phyloP scores from a whole-genome alignment of 1,284 basidiomycete species.

The Leccinum griseonigrum region DNA sequence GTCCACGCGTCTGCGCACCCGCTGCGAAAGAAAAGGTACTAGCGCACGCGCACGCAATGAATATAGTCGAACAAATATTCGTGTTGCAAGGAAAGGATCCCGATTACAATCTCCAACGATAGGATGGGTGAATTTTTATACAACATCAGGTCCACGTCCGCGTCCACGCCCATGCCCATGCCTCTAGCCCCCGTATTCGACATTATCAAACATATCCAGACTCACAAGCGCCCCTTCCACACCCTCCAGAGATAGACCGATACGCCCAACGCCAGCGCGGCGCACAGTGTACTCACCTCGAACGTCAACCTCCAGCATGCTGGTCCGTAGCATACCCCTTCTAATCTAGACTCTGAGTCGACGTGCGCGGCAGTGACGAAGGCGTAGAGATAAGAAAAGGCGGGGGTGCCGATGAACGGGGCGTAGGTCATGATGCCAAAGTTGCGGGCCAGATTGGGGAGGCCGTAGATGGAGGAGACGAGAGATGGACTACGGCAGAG shows the following conservation, averaged over 20 bases:
- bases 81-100: background rate
- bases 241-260: conserved; percentile 55
- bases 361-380: conserved; percentile 55
- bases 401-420: conserved; percentile 67
- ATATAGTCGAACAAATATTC: background rate
- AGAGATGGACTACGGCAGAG: conserved; percentile 57
- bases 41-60: background rate
- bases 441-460: conserved; percentile 66
- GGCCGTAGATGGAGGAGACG: conserved; percentile 67
- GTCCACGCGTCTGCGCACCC: no score
- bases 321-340: conserved; percentile 52
- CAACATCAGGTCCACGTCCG: background rate
- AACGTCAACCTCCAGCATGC: conserved; percentile 69
- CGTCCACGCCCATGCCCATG: background rate
- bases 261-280: conserved; percentile 41
- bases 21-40: no score
- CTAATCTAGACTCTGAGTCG: conserved; percentile 25
- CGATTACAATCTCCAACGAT: background rate
- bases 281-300: conserved; percentile 44
- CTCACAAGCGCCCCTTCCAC: conserved; percentile 57
- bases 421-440: conserved; percentile 72
- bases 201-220: background rate
- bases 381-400: conserved; percentile 76
- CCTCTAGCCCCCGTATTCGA: background rate
- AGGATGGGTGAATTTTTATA: background rate